Evolutionary conservation across 345 rosid species (phyloP).

Genomic region (Kernera saxatilis): DNA sequence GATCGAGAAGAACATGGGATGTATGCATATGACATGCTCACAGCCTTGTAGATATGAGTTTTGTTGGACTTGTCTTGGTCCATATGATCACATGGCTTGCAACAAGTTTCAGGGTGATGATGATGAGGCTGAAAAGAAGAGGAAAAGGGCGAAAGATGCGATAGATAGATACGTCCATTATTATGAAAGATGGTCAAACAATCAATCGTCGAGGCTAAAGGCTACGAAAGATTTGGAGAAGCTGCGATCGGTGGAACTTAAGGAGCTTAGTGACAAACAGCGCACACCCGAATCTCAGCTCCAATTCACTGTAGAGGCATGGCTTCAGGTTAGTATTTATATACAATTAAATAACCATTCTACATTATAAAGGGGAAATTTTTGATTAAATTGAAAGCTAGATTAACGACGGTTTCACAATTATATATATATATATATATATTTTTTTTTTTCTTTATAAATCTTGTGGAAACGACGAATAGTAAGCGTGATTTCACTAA

Average conservation of each 20-base stretch:
- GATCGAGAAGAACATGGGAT: slow-evolving; percentile 27
- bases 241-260: slow-evolving; percentile 25
- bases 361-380: too few species aligned
- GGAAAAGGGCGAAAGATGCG: background rate
- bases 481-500: background rate
- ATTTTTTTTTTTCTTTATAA: background rate
- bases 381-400: background rate
- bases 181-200: slow-evolving; percentile 19
- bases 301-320: slow-evolving; percentile 70
- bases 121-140: background rate
- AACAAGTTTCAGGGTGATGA: slow-evolving; percentile 32
- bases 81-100: background rate
- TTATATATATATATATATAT: too few species aligned
- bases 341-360: slow-evolving; percentile 11
- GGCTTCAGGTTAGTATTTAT: slow-evolving; percentile 52
- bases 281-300: slow-evolving; percentile 60
- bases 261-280: slow-evolving; percentile 51
- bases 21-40: slow-evolving; percentile 22
- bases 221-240: slow-evolving; percentile 12
- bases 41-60: background rate
- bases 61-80: slow-evolving; percentile 22
- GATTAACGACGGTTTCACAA: background rate
- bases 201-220: slow-evolving; percentile 7
- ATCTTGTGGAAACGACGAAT: background rate
- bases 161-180: slow-evolving; percentile 14